Evolutionary conservation across 192 early-diverging fungal genomes (phyloP), one percentile per base, ranked within the genome.

Genomic region (Phlyctochytrium bullatum): DNA sequence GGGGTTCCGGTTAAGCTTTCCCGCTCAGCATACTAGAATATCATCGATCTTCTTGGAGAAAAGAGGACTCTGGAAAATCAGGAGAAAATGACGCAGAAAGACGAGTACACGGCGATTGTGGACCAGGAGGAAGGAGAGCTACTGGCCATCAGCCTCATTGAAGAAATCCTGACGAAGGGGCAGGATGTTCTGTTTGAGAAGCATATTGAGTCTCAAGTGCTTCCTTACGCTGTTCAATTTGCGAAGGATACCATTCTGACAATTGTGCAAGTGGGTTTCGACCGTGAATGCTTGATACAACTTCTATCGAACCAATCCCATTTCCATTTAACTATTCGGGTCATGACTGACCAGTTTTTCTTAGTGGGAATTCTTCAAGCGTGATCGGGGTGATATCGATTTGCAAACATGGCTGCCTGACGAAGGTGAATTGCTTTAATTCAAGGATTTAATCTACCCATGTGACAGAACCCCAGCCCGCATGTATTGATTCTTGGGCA

Each of bases 131-230:
- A 84, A 34, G 75, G 76, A 17, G 83, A 85, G 64, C 61, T 72
- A 10, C 70, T 83, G 34, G 72, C 79, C 34, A 16, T 61, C 31
- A 57, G 68, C 30, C 68, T 85, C 10, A 74, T 85, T 27, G 79
- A 85, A 51, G 68, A 76, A 14, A 73, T 85, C 33, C 56, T 85
- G 14, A 35, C 51, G 27, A 62, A 69, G 28, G 76, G 78, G 1
- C 80, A 85, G 34, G 75, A 81, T 34, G 80, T 85, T 12, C 62
- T 85, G 61, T 85, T 85, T 69, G 80, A 85, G 69, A 82, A 81
- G 52, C 83, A 81, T 60, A 85, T 85, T 54, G 78, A 80, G 59
- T 71, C 61, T 30, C 83, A 85, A 61, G 76, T 85, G n/a, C 60
- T 85, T 30, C 83, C 83, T 1, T 85, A 78, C 63, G 80, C 83